Evolutionary conservation across 2,329 filamentous ascomycete species (phyloP), one percentile per base, ranked within the genome.

Genomic region (Epichloe gansuensis): DNA sequence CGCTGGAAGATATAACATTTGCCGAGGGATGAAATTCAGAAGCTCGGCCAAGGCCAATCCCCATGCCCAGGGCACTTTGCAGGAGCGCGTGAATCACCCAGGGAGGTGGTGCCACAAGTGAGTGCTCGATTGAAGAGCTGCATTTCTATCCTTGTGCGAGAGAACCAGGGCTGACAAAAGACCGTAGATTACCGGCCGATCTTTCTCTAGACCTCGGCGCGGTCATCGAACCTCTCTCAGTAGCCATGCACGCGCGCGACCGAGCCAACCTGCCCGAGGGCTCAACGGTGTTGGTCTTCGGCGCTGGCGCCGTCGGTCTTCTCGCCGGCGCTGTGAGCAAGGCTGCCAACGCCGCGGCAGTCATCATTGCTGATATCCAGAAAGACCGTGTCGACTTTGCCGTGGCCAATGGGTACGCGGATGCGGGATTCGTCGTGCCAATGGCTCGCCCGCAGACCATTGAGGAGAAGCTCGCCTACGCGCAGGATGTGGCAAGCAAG

Each of bases 1-100:
- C 12, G 56, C 58, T 39, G 87, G 87, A 1, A 68, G 76, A 3
- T 82, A 82, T 60, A 82, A 82, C 63, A 77, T 82, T 60, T 82
- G 79, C 65, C 63, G 68, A 9, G 68, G 65, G 45, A 77, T 82
- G 74, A 70, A 67, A 56, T 82, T 82, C 63, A 70, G 77, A 40
- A 76, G 74, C 63, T 80, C 76, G 23, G 78, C 76, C 31, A 79
- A 78, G 65, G 69, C 72, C 3, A 71, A 73, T 53, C 77, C 78
- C 4, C 78, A 81, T 57, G 69, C 71, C 9, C 78, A 81, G 66
- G 79, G 78, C 39, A 81, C 79, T 9, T 64, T 82, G 27, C 78
- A 81, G 61, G 74, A 79, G 59, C 66, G 66, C 48, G 67, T 81
- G 35, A 75, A 77, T 54, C 77, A 80, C 59, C 77, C 77, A 3